Base-by-base conservation (phyloP, 1,284 basidiomycete genomes). In the Marasmius fiardii region DNA sequence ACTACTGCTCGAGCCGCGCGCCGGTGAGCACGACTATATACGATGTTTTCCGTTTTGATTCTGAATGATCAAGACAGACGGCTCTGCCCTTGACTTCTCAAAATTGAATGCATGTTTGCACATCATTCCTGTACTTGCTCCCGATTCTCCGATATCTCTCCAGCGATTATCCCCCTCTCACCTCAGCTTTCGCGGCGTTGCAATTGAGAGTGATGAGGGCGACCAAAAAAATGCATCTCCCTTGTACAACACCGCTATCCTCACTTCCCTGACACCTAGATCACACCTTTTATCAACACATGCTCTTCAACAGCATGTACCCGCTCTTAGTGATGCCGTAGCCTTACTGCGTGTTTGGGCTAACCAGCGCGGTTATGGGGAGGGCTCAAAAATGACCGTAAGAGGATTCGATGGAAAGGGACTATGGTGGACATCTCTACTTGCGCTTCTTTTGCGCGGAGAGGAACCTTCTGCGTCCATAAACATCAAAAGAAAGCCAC, bases 281-380 rank as follows among this genome's bases (percentile, higher is more conserved):
- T 62, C 80, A 0, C 81, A 90, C 56, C 79, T 96, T 2, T 75
- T 95, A 24, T 78, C 85, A 24, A 77, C 87, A 10, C 86, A 96
- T 68, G 68, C 76, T 0, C 71, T 92, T 16, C 79, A 87, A 47
- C 77, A 88, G 59, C 71, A 78, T 12, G 77, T 83, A 4, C 79
- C 88, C 0, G 81, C 85, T 0, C 93, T 92, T 65, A 70, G 74
- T 1, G 90, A 95, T 58, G 93, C 92, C 6, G 73, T 93, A 18
- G 77, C 88, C 1, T 75, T 98, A 10, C 82, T 98, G 54, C 83
- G 93, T 20, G 83, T 96, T 18, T 98, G 95, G 96, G 91, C 92
- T 1, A 88, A 88, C 54, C 91, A 95, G 67, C 81, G 95, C 20
- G 93, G 93, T 0, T 92, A 92, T 61, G 79, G 82, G 1, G 75